Base-by-base conservation (phyloP, 768 basidiomycete species). In the Naganishia onofrii region DNA sequence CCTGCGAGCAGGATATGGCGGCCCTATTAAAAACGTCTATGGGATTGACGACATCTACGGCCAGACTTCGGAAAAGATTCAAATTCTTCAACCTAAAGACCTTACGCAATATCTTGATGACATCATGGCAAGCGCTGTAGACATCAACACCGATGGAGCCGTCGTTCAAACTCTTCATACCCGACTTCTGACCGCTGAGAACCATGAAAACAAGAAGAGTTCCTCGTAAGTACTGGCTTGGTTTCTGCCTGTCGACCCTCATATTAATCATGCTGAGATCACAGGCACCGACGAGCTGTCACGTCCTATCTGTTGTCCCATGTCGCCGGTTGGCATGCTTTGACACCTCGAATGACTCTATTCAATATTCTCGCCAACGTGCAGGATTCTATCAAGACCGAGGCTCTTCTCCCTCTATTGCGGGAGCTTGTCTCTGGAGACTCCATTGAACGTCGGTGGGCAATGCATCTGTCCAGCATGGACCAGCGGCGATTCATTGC, bases 281-380 rank as follows among this genome's bases (percentile, higher is more conserved):
- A 26, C 0, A 83, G 84, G 87, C 89, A 74, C 74, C 87, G 83
- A 10, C 74, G 77, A n/a, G 85, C 88, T 15, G 82, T 93, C 52
- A 76, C 91, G 51, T 91, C 89, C 76, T 93, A 86, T 79, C 79
- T 96, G 0, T 82, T 91, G 7, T 93, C 93, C 1, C 94, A 97
- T 77, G 83, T 89, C 72, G 84, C 85, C 56, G 85, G 86, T 4
- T 85, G 89, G 72, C 80, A 83, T 1, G 76, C 85, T 3, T 79
- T 85, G 2, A 69, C 75, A 0, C 84, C 85, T 21, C 86, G 88
- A 70, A 76, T 86, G 13, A 76, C 82, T 13, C 80, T 97, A 0
- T 83, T 97, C 21, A 81, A 73, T 5, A 81, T 83, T 38, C 67
- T 87, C 12, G 76, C 82, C 31, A 80, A 82, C 10, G 82, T 90